Percentiles rank a stretch among this genome's conserved stretches.
Evolutionary conservation across 768 basidiomycete genomes (phyloP).

Genomic region (Postia placenta): DNA sequence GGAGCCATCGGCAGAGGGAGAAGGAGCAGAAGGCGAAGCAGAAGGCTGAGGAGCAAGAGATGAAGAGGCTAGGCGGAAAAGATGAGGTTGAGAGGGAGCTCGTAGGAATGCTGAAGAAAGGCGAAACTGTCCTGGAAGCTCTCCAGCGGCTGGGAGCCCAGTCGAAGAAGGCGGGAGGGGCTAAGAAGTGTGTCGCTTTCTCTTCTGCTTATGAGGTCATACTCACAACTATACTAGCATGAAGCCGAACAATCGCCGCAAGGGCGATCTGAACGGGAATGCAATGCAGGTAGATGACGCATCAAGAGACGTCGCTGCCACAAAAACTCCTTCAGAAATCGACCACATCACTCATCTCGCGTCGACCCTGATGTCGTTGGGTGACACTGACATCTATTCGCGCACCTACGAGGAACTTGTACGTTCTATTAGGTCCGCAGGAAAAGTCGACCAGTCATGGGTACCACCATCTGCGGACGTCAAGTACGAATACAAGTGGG

Average conservation of each 20-base stretch:
- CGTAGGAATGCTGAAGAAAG: conserved; percentile 72
- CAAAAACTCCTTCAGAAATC: conserved; percentile 40
- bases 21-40: conserved; percentile 63
- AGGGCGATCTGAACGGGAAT: conserved; percentile 20
- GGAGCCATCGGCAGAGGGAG: conserved; percentile 70
- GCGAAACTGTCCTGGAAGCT: conserved; percentile 88
- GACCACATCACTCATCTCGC: conserved; percentile 81
- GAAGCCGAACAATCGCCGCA: conserved; percentile 29
- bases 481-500: conserved; percentile 82
- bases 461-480: conserved; percentile 69
- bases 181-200: conserved; percentile 15
- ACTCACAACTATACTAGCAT: conserved; percentile 13
- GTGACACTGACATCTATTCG: conserved; percentile 82
- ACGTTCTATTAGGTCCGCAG: conserved; percentile 65
- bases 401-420: conserved; percentile 84
- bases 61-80: conserved; percentile 62
- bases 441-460: conserved; percentile 65
- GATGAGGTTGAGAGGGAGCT: conserved; percentile 60
- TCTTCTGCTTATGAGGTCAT: neutral
- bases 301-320: conserved; percentile 6
- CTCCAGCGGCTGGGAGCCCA: conserved; percentile 76
- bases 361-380: conserved; percentile 81
- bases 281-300: conserved; percentile 49
- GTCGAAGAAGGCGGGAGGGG: conserved; percentile 41
- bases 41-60: conserved; percentile 68